These are phyloP conservation scores for Saccharomycopsis amapae DNA, from an alignment of 805 yeast species.

Conservation along the genomic window DNA sequence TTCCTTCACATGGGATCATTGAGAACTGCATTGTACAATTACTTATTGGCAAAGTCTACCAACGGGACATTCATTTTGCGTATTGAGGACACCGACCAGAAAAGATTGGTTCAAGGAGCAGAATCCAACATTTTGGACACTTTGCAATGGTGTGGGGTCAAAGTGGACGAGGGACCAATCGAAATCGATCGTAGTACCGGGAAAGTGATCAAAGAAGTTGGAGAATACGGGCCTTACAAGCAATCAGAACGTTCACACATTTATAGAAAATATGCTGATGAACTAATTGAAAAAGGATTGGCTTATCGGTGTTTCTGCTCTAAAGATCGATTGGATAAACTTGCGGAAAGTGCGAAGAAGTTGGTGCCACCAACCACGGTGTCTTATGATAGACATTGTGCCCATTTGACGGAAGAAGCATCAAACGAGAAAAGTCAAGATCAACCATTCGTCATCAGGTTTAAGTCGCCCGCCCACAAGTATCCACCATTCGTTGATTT, in stretches of 20 bases:
- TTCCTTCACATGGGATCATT: conserved; percentile 87
- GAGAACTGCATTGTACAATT: conserved; percentile 89
- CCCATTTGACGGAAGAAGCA: conserved; percentile 37
- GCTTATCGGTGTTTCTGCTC: conserved; percentile 89
- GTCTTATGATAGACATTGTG: conserved; percentile 83
- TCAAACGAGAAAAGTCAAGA: conserved; percentile 3
- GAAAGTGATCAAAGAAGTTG: conserved; percentile 28
- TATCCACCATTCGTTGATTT: conserved; percentile 68
- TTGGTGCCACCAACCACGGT: conserved; percentile 86
- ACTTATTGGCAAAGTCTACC: conserved; percentile 68
- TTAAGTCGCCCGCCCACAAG: conserved; percentile 63
- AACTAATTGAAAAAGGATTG: conserved; percentile 51
- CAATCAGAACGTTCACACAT: conserved; percentile 75
- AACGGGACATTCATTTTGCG: conserved; percentile 76
- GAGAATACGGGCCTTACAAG: conserved; percentile 64
- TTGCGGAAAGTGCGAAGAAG: conserved; percentile 66
- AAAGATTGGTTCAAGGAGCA: conserved; percentile 71
- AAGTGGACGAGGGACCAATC: conserved; percentile 85
- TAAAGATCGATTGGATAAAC: conserved; percentile 60
- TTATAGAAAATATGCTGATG: conserved; percentile 52
- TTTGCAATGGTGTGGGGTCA: conserved; percentile 68
- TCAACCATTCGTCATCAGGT: conserved; percentile 49
- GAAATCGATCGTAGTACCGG: too few species aligned
- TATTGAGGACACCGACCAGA: conserved; percentile 89
- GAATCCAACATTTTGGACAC: conserved; percentile 73